Evolutionary conservation across 2,329 filamentous ascomycete genomes (phyloP).

Genomic region (Emydomyces testavorans): DNA sequence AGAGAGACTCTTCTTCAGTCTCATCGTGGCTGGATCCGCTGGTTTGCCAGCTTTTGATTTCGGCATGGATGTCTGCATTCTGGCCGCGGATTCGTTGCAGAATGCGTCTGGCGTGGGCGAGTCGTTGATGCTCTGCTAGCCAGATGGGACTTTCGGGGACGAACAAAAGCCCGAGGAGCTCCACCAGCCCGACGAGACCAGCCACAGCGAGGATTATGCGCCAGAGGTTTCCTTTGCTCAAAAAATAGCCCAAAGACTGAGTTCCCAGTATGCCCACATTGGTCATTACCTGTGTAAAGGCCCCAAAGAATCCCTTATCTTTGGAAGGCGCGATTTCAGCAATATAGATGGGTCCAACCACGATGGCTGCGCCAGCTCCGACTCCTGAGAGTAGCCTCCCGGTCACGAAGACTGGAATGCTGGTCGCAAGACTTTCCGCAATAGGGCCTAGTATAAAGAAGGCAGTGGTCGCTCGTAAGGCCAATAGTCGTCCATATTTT

Average conservation of each 20-base stretch:
- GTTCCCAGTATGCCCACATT: constrained; percentile 79
- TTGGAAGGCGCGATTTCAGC: constrained; percentile 73
- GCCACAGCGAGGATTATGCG: constrained; percentile 68
- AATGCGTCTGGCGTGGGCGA: constrained; percentile 50
- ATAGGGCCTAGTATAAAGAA: constrained; percentile 67
- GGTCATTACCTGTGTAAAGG: constrained; percentile 81
- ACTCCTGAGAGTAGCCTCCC: constrained; percentile 72
- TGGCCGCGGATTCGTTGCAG: constrained; percentile 67
- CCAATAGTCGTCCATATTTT: constrained; percentile 58
- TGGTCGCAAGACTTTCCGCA: constrained; percentile 60
- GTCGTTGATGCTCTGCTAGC: constrained; percentile 57
- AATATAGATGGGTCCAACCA: constrained; percentile 89
- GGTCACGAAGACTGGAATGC: constrained; percentile 54
- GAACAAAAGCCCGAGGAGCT: constrained; percentile 60
- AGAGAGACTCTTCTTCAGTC: constrained; percentile 58
- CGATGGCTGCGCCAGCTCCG: constrained; percentile 77
- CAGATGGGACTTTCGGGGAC: constrained; percentile 81
- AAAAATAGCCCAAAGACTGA: constrained; percentile 74
- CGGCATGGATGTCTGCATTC: constrained; percentile 57
- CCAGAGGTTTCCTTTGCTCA: constrained; percentile 72
- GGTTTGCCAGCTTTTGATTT: constrained; percentile 52
- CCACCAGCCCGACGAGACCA: constrained; percentile 53
- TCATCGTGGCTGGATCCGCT: constrained; percentile 18
- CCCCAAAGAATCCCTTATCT: constrained; percentile 65
- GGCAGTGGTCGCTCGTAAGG: constrained; percentile 65